Evolutionary conservation across 2,329 filamentous ascomycete species (phyloP).

Genomic region (Aspergillus uvarum): DNA sequence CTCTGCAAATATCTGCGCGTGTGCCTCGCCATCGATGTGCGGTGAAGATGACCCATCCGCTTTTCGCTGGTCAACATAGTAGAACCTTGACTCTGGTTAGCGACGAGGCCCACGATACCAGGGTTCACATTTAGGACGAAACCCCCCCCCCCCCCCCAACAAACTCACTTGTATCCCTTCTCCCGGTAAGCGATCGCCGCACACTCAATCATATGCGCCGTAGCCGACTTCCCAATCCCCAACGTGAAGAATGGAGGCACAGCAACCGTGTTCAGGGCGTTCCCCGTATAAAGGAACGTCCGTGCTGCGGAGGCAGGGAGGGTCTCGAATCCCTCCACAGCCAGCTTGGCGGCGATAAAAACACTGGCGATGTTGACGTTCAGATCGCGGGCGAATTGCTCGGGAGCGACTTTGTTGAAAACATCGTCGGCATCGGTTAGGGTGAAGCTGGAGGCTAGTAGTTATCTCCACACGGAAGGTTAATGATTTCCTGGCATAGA

Average conservation of each 20-base stretch:
- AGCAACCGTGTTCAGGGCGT: not conserved
- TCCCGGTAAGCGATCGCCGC: not conserved
- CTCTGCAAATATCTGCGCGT: conserved; percentile 1
- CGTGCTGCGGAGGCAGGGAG: not conserved
- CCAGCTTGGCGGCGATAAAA: conserved; percentile 3
- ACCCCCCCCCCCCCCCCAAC: too few relatives aligned
- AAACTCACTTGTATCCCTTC: not conserved
- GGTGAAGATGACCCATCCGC: not conserved
- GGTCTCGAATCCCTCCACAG: not conserved
- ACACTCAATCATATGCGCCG: not conserved
- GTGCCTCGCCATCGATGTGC: not conserved
- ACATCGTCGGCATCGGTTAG: not conserved
- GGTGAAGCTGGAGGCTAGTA: not conserved
- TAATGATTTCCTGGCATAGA: not conserved
- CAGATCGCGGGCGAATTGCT: not conserved
- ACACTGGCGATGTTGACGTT: conserved; percentile 3
- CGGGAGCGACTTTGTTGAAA: not conserved
- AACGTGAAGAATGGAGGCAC: not conserved
- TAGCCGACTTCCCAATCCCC: not conserved
- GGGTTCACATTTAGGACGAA: not conserved
- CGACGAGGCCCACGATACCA: not conserved
- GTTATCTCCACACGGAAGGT: not conserved
- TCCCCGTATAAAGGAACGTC: conserved; percentile 9
- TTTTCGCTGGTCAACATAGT: not conserved
- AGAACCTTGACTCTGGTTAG: not conserved